These are phyloP conservation scores for Termitomyces sp. DNA, from an alignment of 768 basidiomycete species.

Conservation along the genomic window DNA sequence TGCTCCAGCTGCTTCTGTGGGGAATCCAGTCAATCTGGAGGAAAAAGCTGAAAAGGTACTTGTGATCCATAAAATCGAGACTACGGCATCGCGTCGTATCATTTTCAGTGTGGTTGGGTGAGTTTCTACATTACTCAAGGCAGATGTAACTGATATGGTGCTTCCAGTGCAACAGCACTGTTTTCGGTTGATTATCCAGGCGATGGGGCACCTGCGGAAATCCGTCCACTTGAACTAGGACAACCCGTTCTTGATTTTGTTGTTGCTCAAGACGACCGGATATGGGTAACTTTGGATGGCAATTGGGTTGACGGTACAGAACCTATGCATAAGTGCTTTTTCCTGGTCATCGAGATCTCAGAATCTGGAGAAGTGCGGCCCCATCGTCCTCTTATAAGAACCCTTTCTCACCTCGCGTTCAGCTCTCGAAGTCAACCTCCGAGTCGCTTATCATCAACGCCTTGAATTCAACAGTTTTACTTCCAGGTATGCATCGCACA, in stretches of 20 bases:
- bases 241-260: slow-evolving; percentile 18
- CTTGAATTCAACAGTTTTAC: slow-evolving; percentile 39
- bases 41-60: slow-evolving; percentile 37
- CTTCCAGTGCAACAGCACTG: slow-evolving; percentile 58
- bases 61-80: slow-evolving; percentile 53
- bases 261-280: slow-evolving; percentile 13
- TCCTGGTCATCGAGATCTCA: slow-evolving; percentile 24
- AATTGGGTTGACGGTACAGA: slow-evolving; percentile 15
- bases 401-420: background rate
- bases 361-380: slow-evolving; percentile 33
- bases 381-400: background rate
- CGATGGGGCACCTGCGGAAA: slow-evolving; percentile 10
- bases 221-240: slow-evolving; percentile 18
- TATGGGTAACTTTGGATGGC: slow-evolving; percentile 21
- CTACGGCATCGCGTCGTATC: slow-evolving; percentile 37
- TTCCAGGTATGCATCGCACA: slow-evolving; percentile 38
- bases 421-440: slow-evolving; percentile 30
- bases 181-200: slow-evolving; percentile 40
- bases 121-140: slow-evolving; percentile 15
- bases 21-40: background rate
- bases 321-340: slow-evolving; percentile 4
- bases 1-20: background rate
- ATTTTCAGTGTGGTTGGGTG: slow-evolving; percentile 76
- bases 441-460: slow-evolving; percentile 30
- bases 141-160: background rate